Evolutionary conservation across 139 green algal genomes (phyloP).

Genomic region (Closterium sp.): DNA sequence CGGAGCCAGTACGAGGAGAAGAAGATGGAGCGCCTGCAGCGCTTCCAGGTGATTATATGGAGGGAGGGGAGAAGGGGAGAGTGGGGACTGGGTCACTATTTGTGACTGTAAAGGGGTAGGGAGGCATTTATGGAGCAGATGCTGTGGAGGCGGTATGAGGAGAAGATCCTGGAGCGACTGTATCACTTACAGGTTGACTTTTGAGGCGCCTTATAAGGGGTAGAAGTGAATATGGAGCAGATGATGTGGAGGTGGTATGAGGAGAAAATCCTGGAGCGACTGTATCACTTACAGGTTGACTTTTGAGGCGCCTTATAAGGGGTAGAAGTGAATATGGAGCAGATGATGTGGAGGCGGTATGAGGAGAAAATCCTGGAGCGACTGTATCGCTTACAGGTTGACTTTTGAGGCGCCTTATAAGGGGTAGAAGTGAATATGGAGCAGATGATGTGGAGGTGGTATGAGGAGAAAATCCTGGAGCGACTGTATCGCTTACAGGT

Average conservation of each 20-base stretch:
- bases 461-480: conserved; percentile 57
- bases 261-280: conserved; percentile 55
- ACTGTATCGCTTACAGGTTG: conserved; percentile 40
- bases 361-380: conserved; percentile 56
- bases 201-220: no score
- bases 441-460: conserved; percentile 26
- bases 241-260: conserved; percentile 41
- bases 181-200: conserved; percentile 51
- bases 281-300: conserved; percentile 44
- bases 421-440: no score
- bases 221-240: conserved; percentile 37
- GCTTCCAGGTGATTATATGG: conserved; percentile 47
- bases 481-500: conserved; percentile 39
- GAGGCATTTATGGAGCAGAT: neutral
- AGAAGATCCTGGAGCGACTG: neutral
- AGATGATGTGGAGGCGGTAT: conserved; percentile 34
- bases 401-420: no score
- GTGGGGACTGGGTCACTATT: neutral
- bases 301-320: no score
- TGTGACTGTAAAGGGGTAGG: neutral
- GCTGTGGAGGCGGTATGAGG: neutral
- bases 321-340: conserved; percentile 43
- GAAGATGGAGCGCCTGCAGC: conserved; percentile 54
- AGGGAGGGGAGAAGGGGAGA: neutral
- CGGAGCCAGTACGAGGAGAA: conserved; percentile 53